A percentile compares a stretch with the other conserved stretches of the same genome.
Conservation (phyloP, 208 protist species). For the Leishmania gerbilli region DNA sequence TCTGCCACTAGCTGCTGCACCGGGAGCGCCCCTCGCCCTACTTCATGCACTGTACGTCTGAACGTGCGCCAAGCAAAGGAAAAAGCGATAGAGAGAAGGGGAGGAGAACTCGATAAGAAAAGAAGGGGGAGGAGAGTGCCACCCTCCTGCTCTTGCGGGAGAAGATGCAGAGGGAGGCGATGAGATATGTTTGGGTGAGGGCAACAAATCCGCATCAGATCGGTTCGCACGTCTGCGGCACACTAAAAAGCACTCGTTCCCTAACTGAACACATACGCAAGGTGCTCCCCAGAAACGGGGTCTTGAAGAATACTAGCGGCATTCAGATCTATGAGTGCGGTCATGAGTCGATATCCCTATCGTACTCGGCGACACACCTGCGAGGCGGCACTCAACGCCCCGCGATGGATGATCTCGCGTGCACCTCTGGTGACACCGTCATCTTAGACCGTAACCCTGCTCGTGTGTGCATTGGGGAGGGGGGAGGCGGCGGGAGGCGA, state of each 20-base stretch:
- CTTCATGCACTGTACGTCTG: neutral
- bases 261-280: neutral
- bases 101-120: neutral
- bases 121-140: neutral
- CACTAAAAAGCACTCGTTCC: neutral
- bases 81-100: neutral
- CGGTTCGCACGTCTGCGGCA: neutral
- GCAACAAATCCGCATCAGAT: neutral
- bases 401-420: neutral
- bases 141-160: neutral
- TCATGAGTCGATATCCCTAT: neutral
- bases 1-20: neutral
- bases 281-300: neutral
- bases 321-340: neutral
- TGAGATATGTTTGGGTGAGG: neutral
- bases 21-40: neutral
- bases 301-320: neutral
- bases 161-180: too few species aligned
- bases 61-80: neutral
- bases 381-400: neutral
- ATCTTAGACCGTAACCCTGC: neutral
- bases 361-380: neutral
- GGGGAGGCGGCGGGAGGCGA: neutral
- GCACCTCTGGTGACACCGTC: neutral
- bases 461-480: neutral